Evolutionary conservation across 352 stramenopile genomes (phyloP).

Genomic region (Saprolegnia parasitica): DNA sequence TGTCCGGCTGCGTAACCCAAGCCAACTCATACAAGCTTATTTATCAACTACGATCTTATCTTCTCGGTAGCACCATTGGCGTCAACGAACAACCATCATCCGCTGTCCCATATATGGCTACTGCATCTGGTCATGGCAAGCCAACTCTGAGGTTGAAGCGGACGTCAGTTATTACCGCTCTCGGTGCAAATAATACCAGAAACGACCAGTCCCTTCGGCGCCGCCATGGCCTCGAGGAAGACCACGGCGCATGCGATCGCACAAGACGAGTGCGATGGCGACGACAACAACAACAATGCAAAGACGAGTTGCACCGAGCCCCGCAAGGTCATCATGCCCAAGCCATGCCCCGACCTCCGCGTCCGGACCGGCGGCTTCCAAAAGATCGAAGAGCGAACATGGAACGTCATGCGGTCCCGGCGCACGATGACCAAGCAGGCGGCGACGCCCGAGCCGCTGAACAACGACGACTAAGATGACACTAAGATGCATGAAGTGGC

Average conservation of each 20-base stretch:
- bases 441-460: neutral
- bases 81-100: too few relatives aligned
- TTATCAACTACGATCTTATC: too few relatives aligned
- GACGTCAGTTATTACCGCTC: too few relatives aligned
- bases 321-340: constrained; percentile 10
- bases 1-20: too few relatives aligned
- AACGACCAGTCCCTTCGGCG: too few relatives aligned
- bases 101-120: too few relatives aligned
- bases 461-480: neutral
- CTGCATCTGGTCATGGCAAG: too few relatives aligned
- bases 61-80: too few relatives aligned
- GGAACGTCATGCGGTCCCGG: constrained; percentile 22
- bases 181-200: too few relatives aligned
- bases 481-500: neutral
- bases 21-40: too few relatives aligned
- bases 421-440: neutral
- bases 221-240: too few relatives aligned
- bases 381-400: constrained; percentile 64
- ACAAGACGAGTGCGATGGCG: neutral
- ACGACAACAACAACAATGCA: neutral
- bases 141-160: too few relatives aligned
- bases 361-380: constrained; percentile 75
- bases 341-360: constrained; percentile 51
- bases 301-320: neutral
- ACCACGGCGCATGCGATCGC: neutral